Percentiles rank a stretch among this genome's conserved stretches.
These are phyloP conservation scores for Inosperma sp. DNA, from an alignment of 768 basidiomycete genomes.

Conservation along the genomic window DNA sequence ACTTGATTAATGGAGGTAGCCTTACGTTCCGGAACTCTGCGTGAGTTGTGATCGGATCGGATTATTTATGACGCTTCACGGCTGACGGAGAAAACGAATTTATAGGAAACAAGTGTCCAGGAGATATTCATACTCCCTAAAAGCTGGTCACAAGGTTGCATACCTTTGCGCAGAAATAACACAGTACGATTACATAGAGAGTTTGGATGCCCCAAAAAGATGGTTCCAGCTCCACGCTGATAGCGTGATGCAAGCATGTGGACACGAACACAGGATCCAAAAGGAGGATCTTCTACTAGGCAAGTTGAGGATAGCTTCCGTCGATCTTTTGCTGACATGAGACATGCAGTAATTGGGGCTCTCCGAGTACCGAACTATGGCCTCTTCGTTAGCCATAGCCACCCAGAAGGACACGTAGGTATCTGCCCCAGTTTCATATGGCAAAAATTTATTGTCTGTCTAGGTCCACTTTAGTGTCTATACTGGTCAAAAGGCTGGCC, in stretches of 20 bases:
- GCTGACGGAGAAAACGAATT: neutral
- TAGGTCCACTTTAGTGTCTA: slow-evolving; percentile 72
- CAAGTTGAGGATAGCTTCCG: slow-evolving; percentile 16
- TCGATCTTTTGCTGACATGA: neutral
- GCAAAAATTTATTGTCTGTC: neutral
- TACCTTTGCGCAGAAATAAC: slow-evolving; percentile 67
- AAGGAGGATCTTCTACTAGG: slow-evolving; percentile 59
- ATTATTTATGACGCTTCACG: neutral
- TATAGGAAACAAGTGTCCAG: slow-evolving; percentile 40
- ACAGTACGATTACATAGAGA: slow-evolving; percentile 62
- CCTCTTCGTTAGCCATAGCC: slow-evolving; percentile 68
- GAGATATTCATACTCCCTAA: slow-evolving; percentile 56
- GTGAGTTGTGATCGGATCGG: slow-evolving; percentile 30
- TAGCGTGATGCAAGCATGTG: slow-evolving; percentile 55
- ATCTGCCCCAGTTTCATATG: neutral
- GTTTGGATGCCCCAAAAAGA: slow-evolving; percentile 55
- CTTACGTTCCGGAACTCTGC: slow-evolving; percentile 26
- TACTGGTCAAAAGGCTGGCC: slow-evolving; percentile 43
- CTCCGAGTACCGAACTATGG: slow-evolving; percentile 69
- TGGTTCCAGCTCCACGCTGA: slow-evolving; percentile 75
- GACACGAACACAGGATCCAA: slow-evolving; percentile 41
- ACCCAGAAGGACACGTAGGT: slow-evolving; percentile 40
- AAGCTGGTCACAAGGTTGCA: slow-evolving; percentile 61
- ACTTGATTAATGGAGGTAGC: slow-evolving; percentile 19
- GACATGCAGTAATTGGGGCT: slow-evolving; percentile 54